Conservation (phyloP, 805 yeast species). For the Tetrapisispora namnaoensis region DNA sequence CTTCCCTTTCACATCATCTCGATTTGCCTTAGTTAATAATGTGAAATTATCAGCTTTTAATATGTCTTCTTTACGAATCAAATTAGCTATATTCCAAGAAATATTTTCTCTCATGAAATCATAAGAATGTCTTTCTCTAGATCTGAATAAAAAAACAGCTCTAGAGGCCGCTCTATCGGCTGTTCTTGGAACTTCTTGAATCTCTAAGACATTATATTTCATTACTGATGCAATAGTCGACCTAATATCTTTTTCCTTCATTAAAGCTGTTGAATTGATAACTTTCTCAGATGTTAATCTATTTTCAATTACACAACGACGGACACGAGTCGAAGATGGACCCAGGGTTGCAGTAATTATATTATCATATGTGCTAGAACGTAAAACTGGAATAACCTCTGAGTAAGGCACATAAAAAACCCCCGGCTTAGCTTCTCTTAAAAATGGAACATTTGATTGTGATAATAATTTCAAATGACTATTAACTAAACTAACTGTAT, state of each 20-base stretch:
- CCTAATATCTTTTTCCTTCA: conserved; percentile 70
- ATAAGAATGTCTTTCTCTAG: conserved; percentile 44
- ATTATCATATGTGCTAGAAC: conserved; percentile 45
- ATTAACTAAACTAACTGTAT: conserved; percentile 32
- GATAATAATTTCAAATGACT: conserved; percentile 65
- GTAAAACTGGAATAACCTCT: conserved; percentile 37
- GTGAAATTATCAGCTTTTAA: conserved; percentile 53
- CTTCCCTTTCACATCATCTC: conserved; percentile 83
- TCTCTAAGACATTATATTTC: conserved; percentile 62
- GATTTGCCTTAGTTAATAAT: conserved; percentile 66
- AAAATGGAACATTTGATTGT: conserved; percentile 42
- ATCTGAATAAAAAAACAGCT: conserved; percentile 74
- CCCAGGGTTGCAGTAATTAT: conserved; percentile 55
- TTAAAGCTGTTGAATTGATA: conserved; percentile 61
- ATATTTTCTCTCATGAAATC: conserved; percentile 39
- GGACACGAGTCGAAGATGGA: conserved; percentile 54
- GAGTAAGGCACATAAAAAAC: conserved; percentile 55
- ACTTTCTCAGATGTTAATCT: conserved; percentile 78
- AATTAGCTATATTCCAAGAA: conserved; percentile 36
- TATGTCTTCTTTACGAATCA: conserved; percentile 44
- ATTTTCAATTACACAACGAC: conserved; percentile 64
- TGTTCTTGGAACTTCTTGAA: conserved; percentile 90
- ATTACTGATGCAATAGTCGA: conserved; percentile 58
- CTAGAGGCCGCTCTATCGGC: conserved; percentile 86
- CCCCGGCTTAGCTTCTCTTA: conserved; percentile 48